These are phyloP conservation scores for Volvox africanus DNA, from an alignment of 139 green algal genomes.

Conservation along the genomic window DNA sequence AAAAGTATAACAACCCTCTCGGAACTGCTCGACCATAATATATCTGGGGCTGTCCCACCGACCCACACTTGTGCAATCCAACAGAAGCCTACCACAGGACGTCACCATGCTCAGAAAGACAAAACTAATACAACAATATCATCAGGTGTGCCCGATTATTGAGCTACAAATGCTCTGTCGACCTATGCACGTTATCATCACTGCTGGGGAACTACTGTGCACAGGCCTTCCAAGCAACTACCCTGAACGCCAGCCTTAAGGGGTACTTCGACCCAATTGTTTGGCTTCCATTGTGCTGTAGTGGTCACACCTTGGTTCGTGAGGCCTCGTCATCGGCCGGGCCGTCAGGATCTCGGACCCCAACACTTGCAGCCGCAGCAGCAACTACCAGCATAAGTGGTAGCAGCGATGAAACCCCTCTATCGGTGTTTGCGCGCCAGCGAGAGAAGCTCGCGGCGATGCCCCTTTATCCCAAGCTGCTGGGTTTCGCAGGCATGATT, in stretches of 20 bases:
- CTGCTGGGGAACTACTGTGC: neutral
- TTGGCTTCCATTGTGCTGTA: neutral
- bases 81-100: neutral
- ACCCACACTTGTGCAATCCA: neutral
- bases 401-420: neutral
- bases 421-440: conserved; percentile 22
- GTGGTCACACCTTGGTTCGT: neutral
- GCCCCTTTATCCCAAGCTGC: conserved; percentile 33
- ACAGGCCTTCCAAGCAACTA: neutral
- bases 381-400: neutral
- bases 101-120: neutral
- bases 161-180: neutral
- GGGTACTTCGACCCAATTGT: neutral
- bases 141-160: neutral
- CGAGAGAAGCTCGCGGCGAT: neutral
- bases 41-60: neutral
- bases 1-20: no score
- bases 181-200: neutral
- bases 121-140: neutral
- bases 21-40: neutral
- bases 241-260: neutral
- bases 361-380: neutral
- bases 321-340: neutral
- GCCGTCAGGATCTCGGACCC: neutral
- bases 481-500: conserved; percentile 33